phyloP scores from a whole-genome alignment of 1,139 yeast genomes.

The Kodamaea plutei region DNA sequence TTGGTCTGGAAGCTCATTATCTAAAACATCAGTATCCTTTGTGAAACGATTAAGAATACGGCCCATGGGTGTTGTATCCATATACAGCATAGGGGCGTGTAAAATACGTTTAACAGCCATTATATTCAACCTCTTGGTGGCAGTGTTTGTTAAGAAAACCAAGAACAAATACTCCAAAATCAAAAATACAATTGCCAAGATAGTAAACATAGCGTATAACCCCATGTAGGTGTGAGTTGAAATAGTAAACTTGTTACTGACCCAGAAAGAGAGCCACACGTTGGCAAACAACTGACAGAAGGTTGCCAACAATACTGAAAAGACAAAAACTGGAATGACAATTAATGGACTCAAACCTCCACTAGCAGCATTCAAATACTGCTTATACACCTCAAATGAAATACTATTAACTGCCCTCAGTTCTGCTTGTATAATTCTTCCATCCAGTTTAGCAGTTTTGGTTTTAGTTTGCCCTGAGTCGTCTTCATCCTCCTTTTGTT shows the following conservation, averaged over 20 bases:
- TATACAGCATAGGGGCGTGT: conserved; percentile 51
- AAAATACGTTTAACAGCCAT: conserved; percentile 34
- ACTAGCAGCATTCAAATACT: conserved; percentile 16
- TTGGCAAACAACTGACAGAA: conserved; percentile 36
- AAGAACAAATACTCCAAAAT: conserved; percentile 8
- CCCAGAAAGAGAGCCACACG: conserved; percentile 41
- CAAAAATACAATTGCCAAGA: conserved; percentile 9
- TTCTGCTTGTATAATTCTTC: conserved; percentile 21
- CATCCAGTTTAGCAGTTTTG: conserved; percentile 19
- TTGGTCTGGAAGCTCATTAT: conserved; percentile 63
- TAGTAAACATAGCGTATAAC: conserved; percentile 18
- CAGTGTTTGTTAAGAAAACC: conserved; percentile 9
- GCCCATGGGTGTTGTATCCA: conserved; percentile 59
- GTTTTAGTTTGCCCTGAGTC: conserved; percentile 14
- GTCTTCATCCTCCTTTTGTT: conserved; percentile 15
- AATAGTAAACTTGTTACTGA: conserved; percentile 23
- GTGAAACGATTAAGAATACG: conserved; percentile 60
- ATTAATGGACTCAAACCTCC: conserved; percentile 18
- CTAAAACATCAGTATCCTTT: conserved; percentile 78
- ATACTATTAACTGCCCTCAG: conserved; percentile 18
- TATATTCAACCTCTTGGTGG: conserved; percentile 38
- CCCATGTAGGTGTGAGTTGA: conserved; percentile 37
- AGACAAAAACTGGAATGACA: conserved; percentile 11
- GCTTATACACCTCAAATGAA: conserved; percentile 13
- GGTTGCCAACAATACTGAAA: conserved; percentile 17